Base-by-base conservation (phyloP, 2,329 filamentous ascomycete species). In the Colletotrichum truncatum region DNA sequence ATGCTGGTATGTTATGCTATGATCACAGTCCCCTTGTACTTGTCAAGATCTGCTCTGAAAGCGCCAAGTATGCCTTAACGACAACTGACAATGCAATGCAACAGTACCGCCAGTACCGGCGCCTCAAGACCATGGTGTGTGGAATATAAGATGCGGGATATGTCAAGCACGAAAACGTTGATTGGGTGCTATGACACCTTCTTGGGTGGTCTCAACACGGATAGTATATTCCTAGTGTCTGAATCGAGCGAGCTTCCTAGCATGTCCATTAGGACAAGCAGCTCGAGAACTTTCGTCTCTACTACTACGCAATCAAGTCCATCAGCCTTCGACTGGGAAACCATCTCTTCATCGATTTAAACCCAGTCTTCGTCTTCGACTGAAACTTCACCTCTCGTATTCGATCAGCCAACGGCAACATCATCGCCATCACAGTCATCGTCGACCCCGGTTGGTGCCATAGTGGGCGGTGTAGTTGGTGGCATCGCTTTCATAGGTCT, bases 391-490 rank as follows among this genome's bases (percentile, higher is more conserved):
- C n/a, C n/a, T n/a, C n/a, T 21, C 10, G 39, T 43, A 25, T 43
- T 21, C 16, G 21, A 21, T 43, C 25, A 16, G 16, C n/a, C 25
- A 14, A 14, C 0, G 21, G 45, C 25, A 30, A n/a, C 25, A 30
- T 49, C 45, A 21, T n/a, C n/a, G 45, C 21, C 14, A 32, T 25
- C 12, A 12, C 4, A 21, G 18, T 26, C 30, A 8, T 14, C 32
- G 7, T 18, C 30, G 0, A 11, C 48, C 1, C 48, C 48, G 3
- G 68, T 75, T 18, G 77, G 76, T 6, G 70, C 75, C 58, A 78
- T 79, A 34, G 76, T 77, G 2, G 77, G 77, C 9, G 76, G 74
- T 30, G 75, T 76, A 9, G 73, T 79, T 3, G 77, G 76, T 6
- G 77, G 77, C 39, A 64, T 79, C 6, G 77, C 68, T 2, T 74